Conservation (phyloP, 169 alveolate species). For the Cryptosporidium sp. region DNA sequence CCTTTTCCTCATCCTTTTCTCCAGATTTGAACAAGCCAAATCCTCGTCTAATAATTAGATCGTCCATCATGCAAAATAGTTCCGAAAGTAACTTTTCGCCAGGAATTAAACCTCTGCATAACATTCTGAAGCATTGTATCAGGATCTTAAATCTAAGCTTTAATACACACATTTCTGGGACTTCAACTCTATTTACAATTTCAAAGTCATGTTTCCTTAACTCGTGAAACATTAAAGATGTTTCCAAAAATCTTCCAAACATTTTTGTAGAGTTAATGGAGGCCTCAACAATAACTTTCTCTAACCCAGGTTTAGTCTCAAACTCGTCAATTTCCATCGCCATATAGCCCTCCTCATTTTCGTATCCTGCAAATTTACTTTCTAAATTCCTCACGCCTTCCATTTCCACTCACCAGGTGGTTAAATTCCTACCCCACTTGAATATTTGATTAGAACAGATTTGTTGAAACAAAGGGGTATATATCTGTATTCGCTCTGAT, state of each 20-base stretch:
- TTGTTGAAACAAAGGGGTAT: not conserved
- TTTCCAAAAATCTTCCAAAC: slow-evolving; percentile 50
- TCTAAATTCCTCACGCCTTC: not conserved
- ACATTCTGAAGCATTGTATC: slow-evolving; percentile 29
- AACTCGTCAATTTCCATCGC: not conserved
- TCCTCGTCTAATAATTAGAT: slow-evolving; percentile 32
- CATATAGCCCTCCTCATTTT: not conserved
- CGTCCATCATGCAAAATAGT: slow-evolving; percentile 58
- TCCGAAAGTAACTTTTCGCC: slow-evolving; percentile 19
- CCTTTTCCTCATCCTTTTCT: not conserved
- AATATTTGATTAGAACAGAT: not conserved
- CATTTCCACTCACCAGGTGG: not conserved
- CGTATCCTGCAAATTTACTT: not conserved
- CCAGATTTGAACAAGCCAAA: not conserved
- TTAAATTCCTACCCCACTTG: not conserved
- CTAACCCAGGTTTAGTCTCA: not conserved
- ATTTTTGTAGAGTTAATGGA: slow-evolving; percentile 17
- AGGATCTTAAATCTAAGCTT: slow-evolving; percentile 31
- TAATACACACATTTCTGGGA: slow-evolving; percentile 14
- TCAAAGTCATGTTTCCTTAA: not conserved
- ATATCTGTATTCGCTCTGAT: no score
- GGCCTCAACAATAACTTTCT: not conserved
- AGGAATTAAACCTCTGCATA: slow-evolving; percentile 55
- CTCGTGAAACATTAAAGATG: slow-evolving; percentile 11
- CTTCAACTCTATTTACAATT: not conserved